Base-by-base conservation (phyloP, 2,329 filamentous ascomycete species). In the Colletotrichum acutatum region DNA sequence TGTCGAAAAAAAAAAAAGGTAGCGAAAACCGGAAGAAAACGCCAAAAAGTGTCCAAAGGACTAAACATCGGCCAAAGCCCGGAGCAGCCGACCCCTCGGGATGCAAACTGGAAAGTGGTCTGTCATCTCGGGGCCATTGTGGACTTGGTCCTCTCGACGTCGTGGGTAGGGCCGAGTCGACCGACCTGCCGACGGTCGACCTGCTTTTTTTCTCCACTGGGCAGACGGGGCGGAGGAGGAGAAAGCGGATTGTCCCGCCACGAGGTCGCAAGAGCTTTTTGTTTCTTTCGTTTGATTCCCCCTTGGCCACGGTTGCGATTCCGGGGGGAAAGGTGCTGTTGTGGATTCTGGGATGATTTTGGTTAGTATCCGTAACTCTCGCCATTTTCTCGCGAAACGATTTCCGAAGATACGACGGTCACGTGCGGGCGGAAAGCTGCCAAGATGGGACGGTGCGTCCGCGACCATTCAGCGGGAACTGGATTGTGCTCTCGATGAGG, bases 61-160 rank as follows among this genome's bases (percentile, higher is more conserved):
- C 60, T 66, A 71, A 56, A 49, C 49, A 49, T 73, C 66, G 71
- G 71, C 37, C 34, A 66, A 73, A 71, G 57, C 37, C 66, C 61
- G 71, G 71, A 63, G 67, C 58, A 56, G 46, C 66, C 60, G 56
- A 73, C 52, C 32, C 32, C 30, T 22, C 34, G 56, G 56, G 66
- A 69, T 61, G 67, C 56, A 70, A 70, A 60, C 58, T 22, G 54
- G 49, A 54, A 53, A 26, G 42, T 61, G 56, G 60, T 56, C 71
- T 57, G 60, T 70, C 71, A 73, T 73, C 30, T 73, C 71, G 71
- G 71, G 32, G 66, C 19, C 71, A 73, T 73, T 73, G 71, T 71
- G 71, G 71, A n/a, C 61, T 71, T 56, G 26, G 26, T 56, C n/a
- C 53, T n/a, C 19, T 56, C 14, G 34, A 57, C 46, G 49, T 52